A percentile compares a stretch with the other conserved stretches of the same genome.
phyloP scores from a whole-genome alignment of 768 basidiomycete species.

The Porpolomopsis calyptriformis region DNA sequence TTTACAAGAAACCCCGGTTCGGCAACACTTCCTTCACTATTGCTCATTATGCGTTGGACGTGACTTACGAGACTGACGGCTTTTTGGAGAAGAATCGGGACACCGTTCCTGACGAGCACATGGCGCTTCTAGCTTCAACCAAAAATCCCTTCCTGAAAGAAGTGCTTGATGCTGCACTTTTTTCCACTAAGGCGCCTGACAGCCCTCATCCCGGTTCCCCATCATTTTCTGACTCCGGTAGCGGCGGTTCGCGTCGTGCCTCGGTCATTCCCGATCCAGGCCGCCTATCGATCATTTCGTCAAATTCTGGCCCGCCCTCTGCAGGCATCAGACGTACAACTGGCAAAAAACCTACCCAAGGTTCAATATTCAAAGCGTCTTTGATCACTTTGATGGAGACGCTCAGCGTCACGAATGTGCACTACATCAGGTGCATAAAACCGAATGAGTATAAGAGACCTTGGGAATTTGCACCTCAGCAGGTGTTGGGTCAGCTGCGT shows the following conservation, averaged over 20 bases:
- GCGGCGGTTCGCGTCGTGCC: constrained; percentile 66
- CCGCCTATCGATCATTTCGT: constrained; percentile 57
- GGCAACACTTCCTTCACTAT: constrained; percentile 96
- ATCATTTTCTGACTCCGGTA: constrained; percentile 67
- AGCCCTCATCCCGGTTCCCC: constrained; percentile 66
- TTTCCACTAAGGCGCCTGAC: constrained; percentile 57
- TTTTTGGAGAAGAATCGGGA: constrained; percentile 99
- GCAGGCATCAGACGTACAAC: constrained; percentile 48
- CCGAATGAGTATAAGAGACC: constrained; percentile 94
- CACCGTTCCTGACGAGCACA: constrained; percentile 97
- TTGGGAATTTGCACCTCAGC: constrained; percentile 94
- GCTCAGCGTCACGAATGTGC: constrained; percentile 92
- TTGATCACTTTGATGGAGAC: constrained; percentile 94
- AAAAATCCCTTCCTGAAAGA: constrained; percentile 92
- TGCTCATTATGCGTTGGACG: constrained; percentile 95
- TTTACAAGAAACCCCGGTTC: constrained; percentile 99
- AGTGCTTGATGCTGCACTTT: constrained; percentile 83
- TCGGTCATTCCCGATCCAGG: constrained; percentile 86
- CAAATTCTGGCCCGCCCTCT: constrained; percentile 26
- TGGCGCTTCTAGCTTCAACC: constrained; percentile 74
- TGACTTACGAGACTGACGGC: constrained; percentile 96
- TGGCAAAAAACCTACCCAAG: constrained; percentile 89
- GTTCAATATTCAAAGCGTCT: constrained; percentile 96
- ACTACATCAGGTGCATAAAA: constrained; percentile 99
- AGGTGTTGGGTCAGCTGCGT: constrained; percentile 87